Evolutionary conservation across 192 early-diverging fungal species (phyloP), one percentile per base, ranked within the genome.

Genomic region (Chytriomyces sp.): DNA sequence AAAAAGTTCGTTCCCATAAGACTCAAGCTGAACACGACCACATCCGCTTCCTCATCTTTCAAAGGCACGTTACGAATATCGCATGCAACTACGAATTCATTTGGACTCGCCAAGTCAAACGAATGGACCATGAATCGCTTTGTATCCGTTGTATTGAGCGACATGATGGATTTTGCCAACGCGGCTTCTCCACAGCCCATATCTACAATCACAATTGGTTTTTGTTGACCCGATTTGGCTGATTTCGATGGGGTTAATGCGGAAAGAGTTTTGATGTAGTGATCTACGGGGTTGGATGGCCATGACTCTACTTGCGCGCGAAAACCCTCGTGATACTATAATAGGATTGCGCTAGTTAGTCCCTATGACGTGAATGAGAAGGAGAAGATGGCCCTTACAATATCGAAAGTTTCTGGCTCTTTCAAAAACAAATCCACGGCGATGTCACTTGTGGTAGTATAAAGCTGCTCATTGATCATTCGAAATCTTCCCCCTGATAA

Each of bases 171-270:
- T 53, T 89, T 87, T 1, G 93, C 93, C 77, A 99, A 86, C 81
- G 89, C 91, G 11, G 95, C 97, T 79, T 97, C 97, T 28, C 97
- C 97, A 74, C 97, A 99, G 18, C 97, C 97, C 81, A 99, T 84
- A 85, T 99, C 97, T 1, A 93, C 96, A 53, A 99, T 82, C 5
- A 92, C 87, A 18, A 72, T 18, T 26, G 77, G 77, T 48, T 23
- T 18, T 3, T 43, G 10, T 60, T n/a, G 35, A 35, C 35, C 35
- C 35, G 35, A 35, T 47, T 64, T n/a, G n/a, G 3, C 84, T 86
- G 43, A 78, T 77, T 72, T 83, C 82, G 60, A 89, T 82, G 61
- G 84, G 79, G 18, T 78, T 65, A 8, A 6, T 28, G 28, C 53
- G 53, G 79, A 79, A 24, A 99, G 79, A 67, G 92, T 81, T 2